Percentiles rank a stretch among this genome's conserved stretches.
phyloP scores from a whole-genome alignment of 1,139 yeast genomes.

The Suhomyces anneliseae region DNA sequence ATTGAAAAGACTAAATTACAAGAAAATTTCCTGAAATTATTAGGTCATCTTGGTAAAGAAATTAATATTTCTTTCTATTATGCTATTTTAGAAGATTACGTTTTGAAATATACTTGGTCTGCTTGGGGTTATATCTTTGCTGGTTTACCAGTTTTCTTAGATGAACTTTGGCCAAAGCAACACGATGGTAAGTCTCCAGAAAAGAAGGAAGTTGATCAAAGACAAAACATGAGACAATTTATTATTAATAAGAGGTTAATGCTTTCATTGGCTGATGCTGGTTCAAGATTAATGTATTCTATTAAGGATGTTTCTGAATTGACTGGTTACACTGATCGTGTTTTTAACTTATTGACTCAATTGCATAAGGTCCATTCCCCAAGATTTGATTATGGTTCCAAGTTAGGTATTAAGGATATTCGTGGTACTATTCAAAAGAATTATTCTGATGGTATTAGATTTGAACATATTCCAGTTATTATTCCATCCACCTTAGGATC shows the following conservation, averaged over 20 bases:
- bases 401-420: constrained; percentile 54
- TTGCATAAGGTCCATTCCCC: constrained; percentile 82
- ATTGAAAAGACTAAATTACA: constrained; percentile 71
- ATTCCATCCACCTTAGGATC: constrained; percentile 68
- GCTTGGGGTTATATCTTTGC: constrained; percentile 91
- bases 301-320: constrained; percentile 89
- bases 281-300: constrained; percentile 94
- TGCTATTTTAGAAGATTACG: constrained; percentile 79
- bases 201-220: constrained; percentile 31
- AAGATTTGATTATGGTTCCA: constrained; percentile 62
- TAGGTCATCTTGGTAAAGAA: constrained; percentile 45
- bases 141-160: constrained; percentile 73
- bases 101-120: constrained; percentile 91
- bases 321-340: constrained; percentile 88
- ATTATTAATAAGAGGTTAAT: constrained; percentile 87
- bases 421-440: constrained; percentile 81
- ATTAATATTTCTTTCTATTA: constrained; percentile 57
- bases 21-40: constrained; percentile 57
- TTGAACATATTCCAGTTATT: constrained; percentile 80
- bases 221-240: constrained; percentile 78
- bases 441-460: constrained; percentile 69
- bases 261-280: constrained; percentile 93
- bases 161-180: constrained; percentile 40
- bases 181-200: constrained; percentile 6
- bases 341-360: constrained; percentile 70